Base-by-base conservation (phyloP, 2,329 filamentous ascomycete genomes). In the Hymenoscyphus linearis region DNA sequence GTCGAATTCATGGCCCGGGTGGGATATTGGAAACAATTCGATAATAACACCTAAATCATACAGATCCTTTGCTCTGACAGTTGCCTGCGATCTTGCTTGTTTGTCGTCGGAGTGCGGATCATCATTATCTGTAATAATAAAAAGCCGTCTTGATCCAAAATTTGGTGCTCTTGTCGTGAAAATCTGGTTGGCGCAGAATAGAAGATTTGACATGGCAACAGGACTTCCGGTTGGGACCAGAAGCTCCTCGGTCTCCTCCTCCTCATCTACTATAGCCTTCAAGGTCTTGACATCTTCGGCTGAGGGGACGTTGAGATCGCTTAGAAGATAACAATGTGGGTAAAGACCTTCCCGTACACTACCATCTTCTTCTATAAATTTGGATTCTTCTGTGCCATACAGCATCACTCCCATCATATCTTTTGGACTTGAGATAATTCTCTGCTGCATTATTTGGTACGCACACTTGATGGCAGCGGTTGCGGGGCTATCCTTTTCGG, bases 341-440 rank as follows among this genome's bases (percentile, higher is more conserved):
- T 96, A 97, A 25, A 84, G 84, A 7, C 81, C 82, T 60, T 79
- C 80, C 7, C 80, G 79, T 34, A 76, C 77, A 54, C 78, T 79
- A 61, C 82, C 84, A 61, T 85, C 82, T 52, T 87, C 86, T 16
- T 86, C 85, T 53, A 88, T 85, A 65, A 92, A 93, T 68, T 88
- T 92, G 44, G 91, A 90, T 75, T 90, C 84, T 70, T 96, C 81
- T 0, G 95, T 99, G 9, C 93, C 93, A 72, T 96, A 99, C 0
- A 99, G 80, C 40, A 99, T 75, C 27, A 99, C 89, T 1, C 93
- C 93, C 84, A 99, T 97, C 90, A 97, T 96, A 64, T 99, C 95
- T 71, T 88, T 93, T 1, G 95, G 95, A 64, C 93, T 93, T 3
- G 93, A 93, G 69, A 99, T 98, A 75, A 99, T 98, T 69, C 95